Evolutionary conservation across 2,329 filamentous ascomycete species (phyloP), one percentile per base, ranked within the genome.

Genomic region (Trichoderma sp.): DNA sequence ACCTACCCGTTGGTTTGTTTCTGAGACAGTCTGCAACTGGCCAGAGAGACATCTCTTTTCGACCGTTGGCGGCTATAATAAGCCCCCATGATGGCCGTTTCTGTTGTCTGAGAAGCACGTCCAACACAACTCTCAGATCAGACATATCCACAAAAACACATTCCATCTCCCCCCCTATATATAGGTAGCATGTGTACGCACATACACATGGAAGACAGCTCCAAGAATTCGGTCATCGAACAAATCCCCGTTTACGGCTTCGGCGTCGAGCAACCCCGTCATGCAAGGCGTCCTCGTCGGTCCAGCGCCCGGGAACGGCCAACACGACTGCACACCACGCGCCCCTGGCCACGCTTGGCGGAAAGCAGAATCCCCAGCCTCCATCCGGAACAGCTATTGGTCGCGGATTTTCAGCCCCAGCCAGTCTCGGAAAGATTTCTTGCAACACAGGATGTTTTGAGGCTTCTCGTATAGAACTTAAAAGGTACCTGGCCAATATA

Each of bases 1-100:
- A 34, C 71, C 5, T 73, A 79, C 78, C 78, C 78, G 48, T 80
- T 80, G 17, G 78, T 80, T 61, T 71, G 72, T 12, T 66, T 55
- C 66, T 80, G 78, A 5, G 70, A 43, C 17, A 79, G 71, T 1
- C 60, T 66, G 62, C 52, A 51, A 26, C 19, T 51, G 28, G 54
- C 19, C 61, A 45, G 4, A 34, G 44, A 50, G 54, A 17, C 52
- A 43, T 15, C 34, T 17, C 50, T 58, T 44, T 52, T 64, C 7
- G 17, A 30, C 43, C 59, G 58, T 24, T 26, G 54, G 34, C 30
- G 39, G 48, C 63, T 65, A 12, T 48, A 43, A 28, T 41, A 52
- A 39, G 24, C 15, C 9, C 67, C 64, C 68, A 68, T 69, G 51
- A 26, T 63, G 55, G 14, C 24, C 5, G n/a, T 9, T 51, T 51